Base-by-base conservation (phyloP, 2,329 filamentous ascomycete species). In the Hypoxylon sp. region DNA sequence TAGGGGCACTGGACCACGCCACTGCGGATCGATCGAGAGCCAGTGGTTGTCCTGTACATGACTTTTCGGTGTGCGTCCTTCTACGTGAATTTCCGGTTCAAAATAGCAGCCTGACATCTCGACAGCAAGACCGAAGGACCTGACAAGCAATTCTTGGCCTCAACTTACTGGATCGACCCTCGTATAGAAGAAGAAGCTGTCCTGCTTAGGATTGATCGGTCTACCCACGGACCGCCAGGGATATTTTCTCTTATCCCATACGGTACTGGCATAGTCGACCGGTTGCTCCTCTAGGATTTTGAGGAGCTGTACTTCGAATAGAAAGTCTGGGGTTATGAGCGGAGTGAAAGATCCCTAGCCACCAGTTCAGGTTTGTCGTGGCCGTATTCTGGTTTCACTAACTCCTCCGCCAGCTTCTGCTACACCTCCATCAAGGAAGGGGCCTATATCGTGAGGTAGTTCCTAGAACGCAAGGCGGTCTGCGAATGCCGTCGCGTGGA, bases 241-340 rank as follows among this genome's bases (percentile, higher is more conserved):
- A 60, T 82, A 85, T 50, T 82, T 84, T 38, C 80, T 78, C 2
- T 78, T 74, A 50, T 85, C 82, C 82, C 82, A 85, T 5, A 78
- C 74, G 21, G 74, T 80, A 10, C 82, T 80, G 13, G 78, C 77
- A 60, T 82, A 81, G 63, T 83, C 80, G n/a, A 83, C 78, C 0
- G 80, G 79, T 69, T 85, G 82, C 17, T 84, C 80, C 1, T 80
- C 74, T 0, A 85, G 73, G 58, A 84, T 81, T 56, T 84, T 82
- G 9, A 80, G 78, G 0, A 85, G 75, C 68, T 85, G 82, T 1
- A 83, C 80, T 68, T 83, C 80, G 68, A 85, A 82, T 11, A 79
- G 69, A 60, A 83, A 83, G 43, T 80, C 78, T 10, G 80, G 80
- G 80, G 10, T 82, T 77, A 50, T 82, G 75, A 2, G 75, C 72